phyloP scores from a whole-genome alignment of 768 basidiomycete species.

The Ramaria sp. region DNA sequence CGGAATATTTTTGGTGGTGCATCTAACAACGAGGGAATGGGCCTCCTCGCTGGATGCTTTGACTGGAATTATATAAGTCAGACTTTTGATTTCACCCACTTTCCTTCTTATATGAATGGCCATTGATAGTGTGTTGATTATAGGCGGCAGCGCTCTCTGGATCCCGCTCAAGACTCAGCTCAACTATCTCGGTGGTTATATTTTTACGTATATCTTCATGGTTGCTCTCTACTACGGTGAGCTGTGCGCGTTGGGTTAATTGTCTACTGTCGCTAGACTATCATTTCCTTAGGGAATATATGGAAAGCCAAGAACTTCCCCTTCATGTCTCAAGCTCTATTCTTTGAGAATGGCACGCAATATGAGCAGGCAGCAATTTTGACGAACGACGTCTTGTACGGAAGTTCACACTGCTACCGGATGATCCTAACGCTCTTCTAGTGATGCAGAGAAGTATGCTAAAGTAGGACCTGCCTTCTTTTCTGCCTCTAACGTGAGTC shows the following conservation, averaged over 20 bases:
- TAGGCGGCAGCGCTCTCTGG: conserved; percentile 16
- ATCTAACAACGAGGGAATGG: conserved; percentile 26
- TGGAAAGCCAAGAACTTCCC: conserved; percentile 21
- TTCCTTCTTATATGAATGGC: not conserved
- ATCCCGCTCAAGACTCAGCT: conserved; percentile 20
- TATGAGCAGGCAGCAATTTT: conserved; percentile 18
- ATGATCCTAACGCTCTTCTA: conserved; percentile 11
- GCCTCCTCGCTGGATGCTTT: conserved; percentile 16
- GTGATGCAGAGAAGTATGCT: conserved; percentile 13
- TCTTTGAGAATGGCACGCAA: conserved; percentile 15
- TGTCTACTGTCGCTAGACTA: not conserved
- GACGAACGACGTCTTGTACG: conserved; percentile 15
- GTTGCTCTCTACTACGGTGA: conserved; percentile 14
- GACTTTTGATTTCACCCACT: not conserved
- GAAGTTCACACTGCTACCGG: conserved; percentile 11
- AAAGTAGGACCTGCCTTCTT: conserved; percentile 13
- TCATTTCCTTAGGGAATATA: conserved; percentile 8
- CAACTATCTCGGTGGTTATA: conserved; percentile 11
- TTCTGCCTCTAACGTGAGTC: conserved; percentile 12
- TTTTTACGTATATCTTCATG: conserved; percentile 17
- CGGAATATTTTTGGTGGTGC: conserved; percentile 29
- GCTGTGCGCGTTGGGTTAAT: not conserved
- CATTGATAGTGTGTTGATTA: not conserved
- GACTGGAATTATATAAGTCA: conserved; percentile 18
- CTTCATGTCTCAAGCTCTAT: conserved; percentile 20